Evolutionary conservation across 2,329 filamentous ascomycete species (phyloP).

Genomic region (Lasiodiplodia sp.): DNA sequence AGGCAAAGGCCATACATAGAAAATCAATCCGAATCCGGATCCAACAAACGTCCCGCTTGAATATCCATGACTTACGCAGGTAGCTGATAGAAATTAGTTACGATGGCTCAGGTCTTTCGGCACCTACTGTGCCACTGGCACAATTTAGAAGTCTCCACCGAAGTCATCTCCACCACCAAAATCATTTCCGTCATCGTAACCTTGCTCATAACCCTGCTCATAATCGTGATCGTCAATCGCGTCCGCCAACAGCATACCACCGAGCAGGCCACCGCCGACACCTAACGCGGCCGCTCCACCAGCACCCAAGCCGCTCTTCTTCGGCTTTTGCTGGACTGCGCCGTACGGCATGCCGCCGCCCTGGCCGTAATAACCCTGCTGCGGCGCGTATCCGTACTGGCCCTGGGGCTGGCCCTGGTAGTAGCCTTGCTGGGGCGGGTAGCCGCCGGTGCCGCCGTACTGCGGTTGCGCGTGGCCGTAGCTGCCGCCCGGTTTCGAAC

Average conservation of each 20-base stretch:
- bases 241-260: conserved; percentile 74
- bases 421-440: conserved; percentile 39
- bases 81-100: too few species aligned
- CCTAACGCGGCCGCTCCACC: conserved; percentile 79
- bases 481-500: neutral
- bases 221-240: conserved; percentile 63
- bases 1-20: too few species aligned
- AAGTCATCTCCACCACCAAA: conserved; percentile 38
- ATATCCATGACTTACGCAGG: too few species aligned
- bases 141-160: conserved; percentile 37
- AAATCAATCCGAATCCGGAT: neutral
- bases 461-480: conserved; percentile 34
- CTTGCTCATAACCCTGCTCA: conserved; percentile 26
- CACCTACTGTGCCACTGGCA: too few species aligned
- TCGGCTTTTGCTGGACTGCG: conserved; percentile 38
- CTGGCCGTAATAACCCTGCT: conserved; percentile 41
- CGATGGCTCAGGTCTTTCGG: too few species aligned
- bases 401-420: conserved; percentile 40
- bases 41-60: too few species aligned
- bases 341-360: conserved; percentile 37
- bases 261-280: conserved; percentile 80
- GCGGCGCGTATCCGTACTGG: conserved; percentile 41
- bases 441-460: conserved; percentile 10
- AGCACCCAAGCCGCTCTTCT: conserved; percentile 68
- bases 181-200: conserved; percentile 38